phyloP scores from a whole-genome alignment of 164 flowering plant genomes.

The Chloranthus sessilifolius region DNA sequence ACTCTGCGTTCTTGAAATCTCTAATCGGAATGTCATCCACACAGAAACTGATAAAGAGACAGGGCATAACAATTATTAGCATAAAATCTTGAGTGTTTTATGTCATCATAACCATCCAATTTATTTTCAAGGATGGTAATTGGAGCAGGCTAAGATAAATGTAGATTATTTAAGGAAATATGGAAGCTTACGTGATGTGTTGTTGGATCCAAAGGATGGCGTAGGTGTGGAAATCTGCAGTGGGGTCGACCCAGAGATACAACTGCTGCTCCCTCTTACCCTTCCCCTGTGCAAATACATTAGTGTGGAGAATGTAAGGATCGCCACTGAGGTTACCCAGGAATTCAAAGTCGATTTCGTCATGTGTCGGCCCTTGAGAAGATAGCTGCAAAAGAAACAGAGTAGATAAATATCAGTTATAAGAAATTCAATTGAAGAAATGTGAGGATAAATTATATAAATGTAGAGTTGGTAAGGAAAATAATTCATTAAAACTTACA shows the following conservation, averaged over 20 bases:
- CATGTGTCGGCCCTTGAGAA: constrained; percentile 23
- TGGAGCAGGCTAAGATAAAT: not conserved
- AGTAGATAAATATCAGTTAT: too few species aligned
- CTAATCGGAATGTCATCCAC: constrained; percentile 36
- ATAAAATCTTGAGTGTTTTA: not conserved
- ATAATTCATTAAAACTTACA: too few species aligned
- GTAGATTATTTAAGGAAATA: too few species aligned
- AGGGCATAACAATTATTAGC: not conserved
- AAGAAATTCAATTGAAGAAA: too few species aligned
- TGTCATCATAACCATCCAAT: not conserved
- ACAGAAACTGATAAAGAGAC: constrained; percentile 15
- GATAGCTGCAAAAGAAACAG: constrained; percentile 14
- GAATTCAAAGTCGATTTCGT: constrained; percentile 32
- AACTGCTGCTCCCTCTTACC: constrained; percentile 27
- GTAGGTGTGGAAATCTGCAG: constrained; percentile 26
- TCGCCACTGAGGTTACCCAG: constrained; percentile 25
- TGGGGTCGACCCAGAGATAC: constrained; percentile 29
- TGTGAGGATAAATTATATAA: too few species aligned
- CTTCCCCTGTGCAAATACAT: constrained; percentile 25
- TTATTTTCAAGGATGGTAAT: not conserved
- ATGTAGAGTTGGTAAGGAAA: too few species aligned
- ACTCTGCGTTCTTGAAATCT: constrained; percentile 26
- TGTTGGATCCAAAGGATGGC: constrained; percentile 21
- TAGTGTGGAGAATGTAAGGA: constrained; percentile 25
- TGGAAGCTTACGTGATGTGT: constrained; percentile 11